Percentiles rank a stretch among this genome's conserved stretches.
Evolutionary conservation across 1,284 basidiomycete genomes (phyloP).

Genomic region (Amylostereum chailletii): DNA sequence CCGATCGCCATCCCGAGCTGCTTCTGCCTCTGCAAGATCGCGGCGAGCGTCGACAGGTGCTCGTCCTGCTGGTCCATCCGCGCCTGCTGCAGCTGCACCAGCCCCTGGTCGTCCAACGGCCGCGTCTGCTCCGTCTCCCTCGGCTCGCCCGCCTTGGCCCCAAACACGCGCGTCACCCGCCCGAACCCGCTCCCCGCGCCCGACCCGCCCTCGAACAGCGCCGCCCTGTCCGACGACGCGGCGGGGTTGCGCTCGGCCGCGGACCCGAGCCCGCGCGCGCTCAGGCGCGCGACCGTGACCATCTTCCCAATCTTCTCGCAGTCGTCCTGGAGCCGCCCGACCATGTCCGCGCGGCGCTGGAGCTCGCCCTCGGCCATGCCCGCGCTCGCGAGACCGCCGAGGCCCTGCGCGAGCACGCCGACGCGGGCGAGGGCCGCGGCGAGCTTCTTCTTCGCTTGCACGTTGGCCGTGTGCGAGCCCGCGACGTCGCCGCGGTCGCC

Average conservation of each 20-base stretch:
- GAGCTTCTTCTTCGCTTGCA: slow-evolving; percentile 77
- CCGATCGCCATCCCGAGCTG: slow-evolving; percentile 85
- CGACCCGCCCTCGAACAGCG: slow-evolving; percentile 38
- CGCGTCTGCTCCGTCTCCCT: slow-evolving; percentile 83
- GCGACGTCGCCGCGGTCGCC: slow-evolving; percentile 65
- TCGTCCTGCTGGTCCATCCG: slow-evolving; percentile 82
- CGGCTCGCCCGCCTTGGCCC: slow-evolving; percentile 40
- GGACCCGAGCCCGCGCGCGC: slow-evolving; percentile 31
- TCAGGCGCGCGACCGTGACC: slow-evolving; percentile 61
- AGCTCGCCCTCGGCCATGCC: slow-evolving; percentile 81
- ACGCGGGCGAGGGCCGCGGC: slow-evolving; percentile 67
- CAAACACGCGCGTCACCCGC: slow-evolving; percentile 76
- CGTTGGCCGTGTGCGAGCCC: slow-evolving; percentile 72
- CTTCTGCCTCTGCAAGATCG: slow-evolving; percentile 80
- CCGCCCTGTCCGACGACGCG: slow-evolving; percentile 53
- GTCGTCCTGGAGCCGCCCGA: slow-evolving; percentile 75
- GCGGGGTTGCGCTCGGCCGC: slow-evolving; percentile 32
- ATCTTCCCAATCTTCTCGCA: slow-evolving; percentile 77
- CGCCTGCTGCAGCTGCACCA: slow-evolving; percentile 72
- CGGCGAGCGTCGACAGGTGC: slow-evolving; percentile 71
- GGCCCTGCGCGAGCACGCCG: slow-evolving; percentile 60
- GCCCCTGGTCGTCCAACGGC: slow-evolving; percentile 75
- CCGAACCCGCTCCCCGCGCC: slow-evolving; percentile 20
- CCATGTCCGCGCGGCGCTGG: slow-evolving; percentile 76
- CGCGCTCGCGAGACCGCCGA: slow-evolving; percentile 53